phyloP scores from a whole-genome alignment of 1,284 basidiomycete genomes.

The Trametes polyzona region DNA sequence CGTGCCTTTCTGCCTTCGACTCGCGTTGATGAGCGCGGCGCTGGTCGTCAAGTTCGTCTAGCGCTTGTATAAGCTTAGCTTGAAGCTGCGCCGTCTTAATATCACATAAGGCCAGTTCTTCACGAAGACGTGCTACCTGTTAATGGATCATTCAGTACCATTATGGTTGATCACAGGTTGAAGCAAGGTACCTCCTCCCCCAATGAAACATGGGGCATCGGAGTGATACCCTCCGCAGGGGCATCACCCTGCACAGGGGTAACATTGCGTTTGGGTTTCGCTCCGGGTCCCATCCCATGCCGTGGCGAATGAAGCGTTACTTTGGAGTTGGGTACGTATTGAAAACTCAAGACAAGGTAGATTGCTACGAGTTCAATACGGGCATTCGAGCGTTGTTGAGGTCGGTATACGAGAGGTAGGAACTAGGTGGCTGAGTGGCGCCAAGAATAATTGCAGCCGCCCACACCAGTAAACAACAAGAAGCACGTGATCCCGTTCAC shows the following conservation, averaged over 20 bases:
- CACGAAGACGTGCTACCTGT: conserved; percentile 13
- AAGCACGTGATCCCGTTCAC: conserved; percentile 1
- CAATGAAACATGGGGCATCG: background rate
- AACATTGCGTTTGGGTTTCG: background rate
- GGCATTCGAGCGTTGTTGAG: background rate
- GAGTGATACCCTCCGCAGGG: too few species aligned
- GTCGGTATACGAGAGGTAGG: background rate
- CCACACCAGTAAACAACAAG: conserved; percentile 7
- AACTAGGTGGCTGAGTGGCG: background rate
- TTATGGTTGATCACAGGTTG: background rate
- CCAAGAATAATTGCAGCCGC: background rate
- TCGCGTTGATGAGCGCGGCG: conserved; percentile 46
- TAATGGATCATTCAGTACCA: background rate
- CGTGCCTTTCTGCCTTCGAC: conserved; percentile 41
- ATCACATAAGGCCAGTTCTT: conserved; percentile 14
- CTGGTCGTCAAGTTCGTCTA: conserved; percentile 56
- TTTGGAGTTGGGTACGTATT: background rate
- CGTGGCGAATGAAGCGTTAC: background rate
- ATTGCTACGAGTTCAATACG: background rate
- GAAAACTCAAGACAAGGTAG: background rate
- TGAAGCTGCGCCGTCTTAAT: conserved; percentile 46
- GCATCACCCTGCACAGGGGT: too few species aligned
- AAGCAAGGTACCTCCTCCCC: conserved; percentile 11
- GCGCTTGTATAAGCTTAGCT: conserved; percentile 49
- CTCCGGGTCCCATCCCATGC: conserved; percentile 1